Base-by-base conservation (phyloP, 192 early-diverging fungal species). In the Funneliformis mosseae region DNA sequence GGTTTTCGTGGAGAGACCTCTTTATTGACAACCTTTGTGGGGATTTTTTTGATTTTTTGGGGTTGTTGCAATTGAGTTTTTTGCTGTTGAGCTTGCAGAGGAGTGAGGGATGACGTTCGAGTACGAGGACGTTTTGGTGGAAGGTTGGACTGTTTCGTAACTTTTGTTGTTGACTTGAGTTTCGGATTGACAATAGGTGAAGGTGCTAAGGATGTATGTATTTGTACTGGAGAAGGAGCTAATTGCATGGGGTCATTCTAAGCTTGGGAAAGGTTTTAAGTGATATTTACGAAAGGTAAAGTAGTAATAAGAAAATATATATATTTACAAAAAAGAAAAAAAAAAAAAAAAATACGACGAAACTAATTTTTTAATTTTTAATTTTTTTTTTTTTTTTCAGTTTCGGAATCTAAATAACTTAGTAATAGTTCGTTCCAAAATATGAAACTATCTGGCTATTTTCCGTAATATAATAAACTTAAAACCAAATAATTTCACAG, bases 231-330 rank as follows among this genome's bases (percentile, higher is more conserved):
- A 64, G 63, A 64, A 55, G 50, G 50, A 55, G 50, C 50, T 55
- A 55, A 55, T 64, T 64, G 63, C 63, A 64, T 64, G 63, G 27
- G 63, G 63, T 64, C 63, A 64, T 64, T 64, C 63, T 64, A 64
- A 64, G 63, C 8, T 27, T n/a, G 63, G 63, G 8, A 64, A 64
- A 64, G 21, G 63, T 55, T 55, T 55, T 18, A 33, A 33, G 33
- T 33, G 50, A 55, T 55, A 55, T 14, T 50, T 55, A 55, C 18
- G 50, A 18, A 18, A 55, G 16, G 14, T 5, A 55, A 55, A 4
- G 5, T 55, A 45, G 6, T 45, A 55, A 55, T 55, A 55, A 18
- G 16, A 55, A 55, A 55, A 55, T 4, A 18, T 18, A 55, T 55
- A 14, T 16, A 55, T 45, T 18, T 55, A 55, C 14, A 55, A 55